These are phyloP conservation scores for Eucalyptus cloeziana DNA, from an alignment of 345 rosid genomes.

Conservation along the genomic window DNA sequence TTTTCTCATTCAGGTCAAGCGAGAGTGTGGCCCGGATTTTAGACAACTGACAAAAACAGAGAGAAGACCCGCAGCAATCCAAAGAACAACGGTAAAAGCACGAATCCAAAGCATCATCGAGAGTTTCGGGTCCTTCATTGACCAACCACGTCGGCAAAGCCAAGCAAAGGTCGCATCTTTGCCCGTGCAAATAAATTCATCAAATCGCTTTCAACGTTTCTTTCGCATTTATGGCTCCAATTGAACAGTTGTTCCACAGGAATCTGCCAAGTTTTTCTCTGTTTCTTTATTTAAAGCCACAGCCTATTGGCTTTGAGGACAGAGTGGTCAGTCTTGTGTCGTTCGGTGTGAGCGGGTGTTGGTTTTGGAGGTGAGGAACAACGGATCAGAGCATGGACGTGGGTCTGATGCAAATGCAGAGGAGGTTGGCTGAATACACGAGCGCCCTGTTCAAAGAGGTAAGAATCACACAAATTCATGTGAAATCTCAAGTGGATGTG, in stretches of 20 bases:
- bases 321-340: neutral
- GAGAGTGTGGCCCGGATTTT: neutral
- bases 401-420: slow-evolving; percentile 58
- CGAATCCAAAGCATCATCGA: neutral
- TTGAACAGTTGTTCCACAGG: neutral
- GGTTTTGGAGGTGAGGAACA: neutral
- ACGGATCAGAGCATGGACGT: slow-evolving; percentile 43
- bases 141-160: neutral
- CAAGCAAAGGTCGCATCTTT: neutral
- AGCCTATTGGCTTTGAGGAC: neutral
- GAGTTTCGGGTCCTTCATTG: neutral
- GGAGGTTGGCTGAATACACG: slow-evolving; percentile 55
- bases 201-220: neutral
- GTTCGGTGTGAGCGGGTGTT: neutral
- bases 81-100: neutral
- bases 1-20: neutral
- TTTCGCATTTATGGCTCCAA: neutral
- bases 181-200: neutral
- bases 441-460: slow-evolving; percentile 79
- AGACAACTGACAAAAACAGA: neutral
- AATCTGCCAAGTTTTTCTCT: neutral
- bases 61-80: neutral
- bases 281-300: neutral
- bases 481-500: neutral
- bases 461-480: neutral